Conservation (phyloP, 2,329 filamentous ascomycete genomes). For the Fusarium succisae region DNA sequence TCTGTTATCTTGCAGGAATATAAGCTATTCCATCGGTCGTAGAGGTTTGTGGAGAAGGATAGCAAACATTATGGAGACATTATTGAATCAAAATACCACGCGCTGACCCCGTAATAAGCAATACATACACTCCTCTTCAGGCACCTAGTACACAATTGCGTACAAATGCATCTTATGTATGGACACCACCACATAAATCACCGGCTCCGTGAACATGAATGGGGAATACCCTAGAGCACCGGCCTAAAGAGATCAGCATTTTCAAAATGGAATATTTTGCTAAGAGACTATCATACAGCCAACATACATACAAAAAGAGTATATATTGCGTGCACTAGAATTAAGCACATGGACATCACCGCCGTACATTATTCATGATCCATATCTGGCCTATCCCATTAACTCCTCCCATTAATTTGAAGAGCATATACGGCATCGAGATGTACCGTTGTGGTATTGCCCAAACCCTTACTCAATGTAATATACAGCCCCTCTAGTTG, state of each 20-base stretch:
- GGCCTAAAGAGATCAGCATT: neutral
- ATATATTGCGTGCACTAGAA: slow-evolving; percentile 24
- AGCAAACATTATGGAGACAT: neutral
- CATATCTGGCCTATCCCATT: slow-evolving; percentile 8
- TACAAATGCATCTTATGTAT: neutral
- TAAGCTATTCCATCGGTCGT: neutral
- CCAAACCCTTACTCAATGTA: neutral
- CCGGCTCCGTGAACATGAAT: neutral
- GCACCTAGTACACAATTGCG: neutral
- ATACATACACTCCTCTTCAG: neutral
- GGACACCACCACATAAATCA: neutral
- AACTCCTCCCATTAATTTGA: slow-evolving; percentile 14
- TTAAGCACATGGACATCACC: slow-evolving; percentile 21
- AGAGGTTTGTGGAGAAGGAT: neutral
- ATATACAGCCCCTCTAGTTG: slow-evolving; percentile 25
- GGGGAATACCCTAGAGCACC: neutral
- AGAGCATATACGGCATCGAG: neutral
- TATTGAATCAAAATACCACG: slow-evolving; percentile 3
- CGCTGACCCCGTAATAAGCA: neutral
- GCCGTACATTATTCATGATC: slow-evolving; percentile 34
- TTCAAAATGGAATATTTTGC: neutral
- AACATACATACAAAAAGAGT: neutral
- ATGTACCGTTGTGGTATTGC: slow-evolving; percentile 7
- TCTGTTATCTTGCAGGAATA: neutral
- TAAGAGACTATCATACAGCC: neutral